phyloP scores from a whole-genome alignment of 345 rosid genomes.

The Limnanthes douglasii region DNA sequence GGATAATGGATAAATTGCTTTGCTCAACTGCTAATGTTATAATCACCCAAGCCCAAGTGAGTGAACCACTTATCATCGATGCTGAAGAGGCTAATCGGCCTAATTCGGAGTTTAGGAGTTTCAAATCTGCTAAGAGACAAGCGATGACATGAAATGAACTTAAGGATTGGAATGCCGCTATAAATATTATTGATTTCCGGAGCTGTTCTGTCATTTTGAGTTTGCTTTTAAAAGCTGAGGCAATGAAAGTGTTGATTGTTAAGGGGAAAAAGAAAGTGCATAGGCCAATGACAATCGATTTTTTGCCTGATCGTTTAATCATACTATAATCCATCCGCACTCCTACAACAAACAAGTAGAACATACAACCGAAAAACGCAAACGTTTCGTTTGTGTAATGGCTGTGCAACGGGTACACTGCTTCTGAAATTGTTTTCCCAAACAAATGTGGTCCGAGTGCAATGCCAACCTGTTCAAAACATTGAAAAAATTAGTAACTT shows the following conservation, averaged over 20 bases:
- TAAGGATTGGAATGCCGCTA: slow-evolving; percentile 5
- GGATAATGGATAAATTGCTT: background rate
- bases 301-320: slow-evolving; percentile 1
- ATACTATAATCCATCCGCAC: slow-evolving; percentile 8
- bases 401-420: slow-evolving; percentile 3
- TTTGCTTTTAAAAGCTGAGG: background rate
- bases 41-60: background rate
- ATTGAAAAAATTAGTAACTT: too few relatives aligned
- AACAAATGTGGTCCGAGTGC: slow-evolving; percentile 9
- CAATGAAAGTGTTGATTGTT: background rate
- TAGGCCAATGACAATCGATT: background rate
- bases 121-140: slow-evolving; percentile 10
- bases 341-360: slow-evolving; percentile 9
- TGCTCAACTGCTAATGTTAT: background rate
- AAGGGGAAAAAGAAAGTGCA: background rate
- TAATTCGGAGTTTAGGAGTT: slow-evolving; percentile 16
- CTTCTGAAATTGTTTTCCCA: background rate
- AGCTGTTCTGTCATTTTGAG: background rate
- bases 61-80: slow-evolving; percentile 4
- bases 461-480: slow-evolving; percentile 9
- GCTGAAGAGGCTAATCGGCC: slow-evolving; percentile 13
- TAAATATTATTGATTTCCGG: background rate
- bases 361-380: slow-evolving; percentile 10
- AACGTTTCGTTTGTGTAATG: slow-evolving; percentile 6
- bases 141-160: slow-evolving; percentile 13